Base-by-base conservation (phyloP, 148 eudicot genomes). In the Cornus controversa region DNA sequence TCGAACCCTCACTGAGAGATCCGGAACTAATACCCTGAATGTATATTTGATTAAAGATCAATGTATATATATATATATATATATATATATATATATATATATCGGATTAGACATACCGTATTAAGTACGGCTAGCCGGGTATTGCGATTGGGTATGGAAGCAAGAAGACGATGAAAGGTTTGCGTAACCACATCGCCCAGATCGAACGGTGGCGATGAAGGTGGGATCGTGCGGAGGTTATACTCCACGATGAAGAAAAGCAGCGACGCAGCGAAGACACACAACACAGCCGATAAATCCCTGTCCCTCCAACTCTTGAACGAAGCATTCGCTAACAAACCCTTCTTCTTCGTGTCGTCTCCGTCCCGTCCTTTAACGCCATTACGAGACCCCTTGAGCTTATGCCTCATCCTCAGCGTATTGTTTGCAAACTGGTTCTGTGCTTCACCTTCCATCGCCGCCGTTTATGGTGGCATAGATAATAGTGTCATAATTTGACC, bases 171-270 rank as follows among this genome's bases (percentile, higher is more conserved):
- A 69, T 96, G 88, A 14, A 96, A 80, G 66, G 79, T 66, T 2
- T 58, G 68, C 8, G 99, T 96, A 65, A 74, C 84, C 14, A 80
- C 80, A 73, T 93, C 93, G 0, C 99, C 99, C 36, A 93, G 78
- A 86, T 96, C 99, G 47, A 90, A 96, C n/a, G 99, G 99, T 50
- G 81, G 89, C 8, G 93, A 83, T 9, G 80, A 70, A 5, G 90
- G 34, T 0, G 99, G 97, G 11, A 96, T 80, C 99, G 93, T 96
- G 0, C 79, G 72, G 71, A 96, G 92, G 18, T 98, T 96, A 83
- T 93, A 96, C 87, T 96, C 99, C 16, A 96, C 97, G 8, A 76
- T 93, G 81, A 96, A 96, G 45, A 92, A 88, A 67, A 93, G n/a
- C 79, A 96, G 71, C 6, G 86, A 80, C 8, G 82, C 50, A 1